Percentiles rank a stretch among this genome's conserved stretches.
phyloP scores from a whole-genome alignment of 2,329 filamentous ascomycete genomes.

The Fusarium sublunatum region DNA sequence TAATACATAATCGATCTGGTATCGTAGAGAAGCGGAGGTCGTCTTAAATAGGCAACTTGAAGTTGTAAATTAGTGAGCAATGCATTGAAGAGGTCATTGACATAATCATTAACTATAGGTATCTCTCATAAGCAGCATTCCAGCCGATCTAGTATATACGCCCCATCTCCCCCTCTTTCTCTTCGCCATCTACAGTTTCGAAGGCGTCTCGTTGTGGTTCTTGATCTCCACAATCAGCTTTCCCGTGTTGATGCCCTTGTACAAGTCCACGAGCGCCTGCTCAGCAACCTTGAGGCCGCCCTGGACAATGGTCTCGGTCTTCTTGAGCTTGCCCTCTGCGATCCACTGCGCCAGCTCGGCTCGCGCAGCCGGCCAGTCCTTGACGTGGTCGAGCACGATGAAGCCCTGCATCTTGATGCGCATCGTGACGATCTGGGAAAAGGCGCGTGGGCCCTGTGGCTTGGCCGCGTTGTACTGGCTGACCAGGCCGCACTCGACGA shows the following conservation, averaged over 20 bases:
- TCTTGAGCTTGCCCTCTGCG: constrained; percentile 76
- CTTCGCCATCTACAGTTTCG: constrained; percentile 41
- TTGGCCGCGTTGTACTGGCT: constrained; percentile 73
- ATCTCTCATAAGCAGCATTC: constrained; percentile 19
- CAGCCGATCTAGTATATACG: constrained; percentile 7
- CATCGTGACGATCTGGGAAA: constrained; percentile 65
- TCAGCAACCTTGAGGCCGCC: constrained; percentile 75
- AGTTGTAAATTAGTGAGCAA: not conserved
- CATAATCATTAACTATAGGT: constrained; percentile 36
- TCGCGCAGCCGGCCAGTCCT: constrained; percentile 68
- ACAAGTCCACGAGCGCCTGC: constrained; percentile 71
- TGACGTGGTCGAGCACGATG: constrained; percentile 76
- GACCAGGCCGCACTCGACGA: constrained; percentile 79
- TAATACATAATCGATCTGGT: not conserved
- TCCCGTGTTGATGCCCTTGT: constrained; percentile 77
- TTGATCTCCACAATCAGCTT: constrained; percentile 56
- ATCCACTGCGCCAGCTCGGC: constrained; percentile 76
- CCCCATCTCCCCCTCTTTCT: not conserved
- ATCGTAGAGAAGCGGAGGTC: not conserved
- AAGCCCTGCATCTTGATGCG: constrained; percentile 76
- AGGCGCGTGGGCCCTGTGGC: constrained; percentile 67
- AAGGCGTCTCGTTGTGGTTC: constrained; percentile 47
- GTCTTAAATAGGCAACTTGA: not conserved
- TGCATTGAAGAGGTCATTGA: constrained; percentile 13
- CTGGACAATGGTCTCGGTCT: constrained; percentile 76